Evolutionary conservation across 768 basidiomycete species (phyloP).

Genomic region (Mycena haematopus): DNA sequence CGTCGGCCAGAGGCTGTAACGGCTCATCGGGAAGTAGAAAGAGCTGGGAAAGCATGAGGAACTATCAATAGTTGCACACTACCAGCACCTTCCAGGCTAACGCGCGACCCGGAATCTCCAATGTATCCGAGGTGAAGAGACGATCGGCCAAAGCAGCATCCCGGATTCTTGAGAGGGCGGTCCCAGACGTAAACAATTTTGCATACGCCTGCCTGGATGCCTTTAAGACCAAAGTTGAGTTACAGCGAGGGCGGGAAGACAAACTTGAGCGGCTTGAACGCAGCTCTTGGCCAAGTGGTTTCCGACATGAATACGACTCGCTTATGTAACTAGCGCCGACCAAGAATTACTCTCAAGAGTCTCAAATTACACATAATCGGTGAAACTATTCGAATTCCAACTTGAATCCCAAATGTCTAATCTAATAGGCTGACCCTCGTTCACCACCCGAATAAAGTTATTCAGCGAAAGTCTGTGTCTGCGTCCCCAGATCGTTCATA

Average conservation of each 20-base stretch:
- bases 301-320: conserved; percentile 10
- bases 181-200: conserved; percentile 57
- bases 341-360: too few relatives aligned
- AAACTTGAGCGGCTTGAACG: conserved; percentile 23
- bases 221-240: conserved; percentile 2
- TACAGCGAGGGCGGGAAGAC: conserved; percentile 7
- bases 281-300: conserved; percentile 17
- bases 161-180: conserved; percentile 66
- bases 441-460: conserved; percentile 22
- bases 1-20: conserved; percentile 53
- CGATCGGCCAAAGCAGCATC: conserved; percentile 70
- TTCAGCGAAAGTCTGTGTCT: conserved; percentile 26
- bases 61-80: conserved; percentile 16
- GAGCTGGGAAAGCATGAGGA: conserved; percentile 49
- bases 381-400: neutral
- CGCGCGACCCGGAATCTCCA: conserved; percentile 75
- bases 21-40: conserved; percentile 75
- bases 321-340: conserved; percentile 1
- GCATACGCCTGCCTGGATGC: conserved; percentile 48
- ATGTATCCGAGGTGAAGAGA: conserved; percentile 52
- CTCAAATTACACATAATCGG: conserved; percentile 1
- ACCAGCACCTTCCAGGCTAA: conserved; percentile 80
- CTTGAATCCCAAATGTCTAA: conserved; percentile 12
- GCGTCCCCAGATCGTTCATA: conserved; percentile 26
- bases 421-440: conserved; percentile 1